Base-by-base conservation (phyloP, 306 rosid genomes). In the Castanea crenata region DNA sequence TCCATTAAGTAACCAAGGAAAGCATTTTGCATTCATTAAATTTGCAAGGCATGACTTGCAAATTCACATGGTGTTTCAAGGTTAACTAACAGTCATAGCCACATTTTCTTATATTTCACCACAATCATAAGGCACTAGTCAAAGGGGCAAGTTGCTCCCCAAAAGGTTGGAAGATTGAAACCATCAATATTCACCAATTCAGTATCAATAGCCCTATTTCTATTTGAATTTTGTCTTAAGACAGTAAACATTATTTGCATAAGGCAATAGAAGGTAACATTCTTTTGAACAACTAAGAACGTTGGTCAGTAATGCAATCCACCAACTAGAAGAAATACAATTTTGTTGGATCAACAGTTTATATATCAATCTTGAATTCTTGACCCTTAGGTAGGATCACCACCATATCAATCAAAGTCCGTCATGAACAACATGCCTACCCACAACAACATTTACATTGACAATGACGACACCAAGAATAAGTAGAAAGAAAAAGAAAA, bases 401-500 rank as follows among this genome's bases (percentile, higher is more conserved):
- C 71, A 67, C 51, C 51, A 32, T 7, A 29, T 64, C 34, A 15
- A 29, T 64, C 5, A 16, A 64, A 6, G 19, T 34, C 14, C 51
- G 34, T 18, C 71, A 7, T 34, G 12, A 32, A 32, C 71, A 65
- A 16, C 1, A 19, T 34, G 25, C 52, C 1, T 7, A 25, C 72
- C 35, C 52, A 8, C 20, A 15, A 31, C 44, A 15, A 29, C n/a
- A 49, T 3, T 49, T 10, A 18, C 20, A 15, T 15, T n/a, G 7
- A 29, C n/a, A 15, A 64, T 18, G 52, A 67, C 72, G 9, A 1
- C 56, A 16, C 25, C 55, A 70, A 69, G 18, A 21, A 67, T 54
- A 58, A 75, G 63, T 41, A 63, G 58, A 51, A 25, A 62, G 44
- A 31, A 83, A 69, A 73, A 83, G 78, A 73, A 70, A 35, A 80